Evolutionary conservation across 1,284 basidiomycete species (phyloP), one percentile per base, ranked within the genome.

Genomic region (Melanopsichium pennsylvanicum): DNA sequence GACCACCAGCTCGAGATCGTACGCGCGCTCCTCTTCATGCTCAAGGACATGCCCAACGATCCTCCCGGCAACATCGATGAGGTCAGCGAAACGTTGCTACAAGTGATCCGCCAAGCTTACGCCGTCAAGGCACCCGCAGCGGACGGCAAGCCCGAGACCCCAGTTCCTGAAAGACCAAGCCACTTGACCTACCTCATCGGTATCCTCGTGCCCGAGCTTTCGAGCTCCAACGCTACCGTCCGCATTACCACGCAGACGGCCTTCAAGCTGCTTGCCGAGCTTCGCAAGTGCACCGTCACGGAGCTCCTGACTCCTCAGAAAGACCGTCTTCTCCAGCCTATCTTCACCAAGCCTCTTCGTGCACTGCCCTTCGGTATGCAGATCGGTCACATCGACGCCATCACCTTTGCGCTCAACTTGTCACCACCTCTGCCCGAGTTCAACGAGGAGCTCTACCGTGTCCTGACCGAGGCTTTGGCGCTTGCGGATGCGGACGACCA

Each of bases 341-440:
- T 99, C 74, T 98, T 92, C 83, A 91, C 90, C 22, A 98, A 98
- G 81, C 96, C 96, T 16, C 85, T 99, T n/a, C 87, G 96, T 50
- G 96, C 96, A 0, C 86, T 99, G 16, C 93, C 94, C 2, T 95
- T 97, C 79, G 87, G 90, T 13, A 92, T 95, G 81, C 96, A 99
- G 82, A 97, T 98, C 54, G 96, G 94, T 26, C 93, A 97, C 86
- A 94, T 99, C 55, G 96, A 98, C 78, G 93, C 93, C 11, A 88
- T 99, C 61, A 91, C 94, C 16, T 99, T 94, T 81, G 91, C 92
- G 78, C 81, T 84, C 61, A 78, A 89, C 87, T 70, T 84, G 91
- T 29, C 87, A 89, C 92, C 93, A 11, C 90, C 91, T 1, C 85
- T 97, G 29, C 88, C 93, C 1, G 92, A 94, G 74, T 85, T 93